phyloP scores from a whole-genome alignment of 2,329 filamentous ascomycete genomes.

The Sordariomycetes sp. region DNA sequence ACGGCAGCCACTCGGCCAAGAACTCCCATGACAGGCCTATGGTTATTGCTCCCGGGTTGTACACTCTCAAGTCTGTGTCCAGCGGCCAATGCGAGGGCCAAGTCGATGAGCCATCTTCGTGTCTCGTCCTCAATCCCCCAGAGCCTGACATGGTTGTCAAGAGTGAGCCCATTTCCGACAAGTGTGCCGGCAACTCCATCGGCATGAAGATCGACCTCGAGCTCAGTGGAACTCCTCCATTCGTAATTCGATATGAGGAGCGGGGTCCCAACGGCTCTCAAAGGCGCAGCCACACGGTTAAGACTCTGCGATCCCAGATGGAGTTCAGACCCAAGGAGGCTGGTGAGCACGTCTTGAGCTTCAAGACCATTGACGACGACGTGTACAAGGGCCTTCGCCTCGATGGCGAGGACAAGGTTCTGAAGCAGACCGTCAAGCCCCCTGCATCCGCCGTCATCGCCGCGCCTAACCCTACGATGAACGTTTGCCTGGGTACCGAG shows the following conservation, averaged over 20 bases:
- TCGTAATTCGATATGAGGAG: slow-evolving; percentile 70
- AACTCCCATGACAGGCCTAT: slow-evolving; percentile 52
- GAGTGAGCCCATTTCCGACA: slow-evolving; percentile 80
- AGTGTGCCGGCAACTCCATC: slow-evolving; percentile 89
- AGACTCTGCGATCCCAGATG: slow-evolving; percentile 72
- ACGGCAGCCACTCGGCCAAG: slow-evolving; percentile 52
- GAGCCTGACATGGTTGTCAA: slow-evolving; percentile 70
- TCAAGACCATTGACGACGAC: slow-evolving; percentile 70
- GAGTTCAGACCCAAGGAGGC: slow-evolving; percentile 74
- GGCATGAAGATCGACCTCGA: slow-evolving; percentile 84
- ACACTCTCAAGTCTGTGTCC: slow-evolving; percentile 71
- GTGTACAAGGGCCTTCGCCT: slow-evolving; percentile 66
- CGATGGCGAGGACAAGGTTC: slow-evolving; percentile 47
- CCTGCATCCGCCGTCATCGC: slow-evolving; percentile 72
- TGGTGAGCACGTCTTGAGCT: slow-evolving; percentile 80
- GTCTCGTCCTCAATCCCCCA: slow-evolving; percentile 81
- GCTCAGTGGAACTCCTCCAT: slow-evolving; percentile 85
- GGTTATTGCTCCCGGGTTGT: slow-evolving; percentile 74
- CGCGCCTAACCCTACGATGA: slow-evolving; percentile 42
- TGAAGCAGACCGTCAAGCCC: slow-evolving; percentile 88
- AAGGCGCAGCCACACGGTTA: slow-evolving; percentile 48
- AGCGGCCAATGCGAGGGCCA: slow-evolving; percentile 81
- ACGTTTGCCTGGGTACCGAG: slow-evolving; percentile 75
- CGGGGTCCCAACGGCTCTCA: too few species aligned
- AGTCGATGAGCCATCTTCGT: slow-evolving; percentile 88